phyloP scores from a whole-genome alignment of 192 early-diverging fungal genomes.

The Coemansia sp. region DNA sequence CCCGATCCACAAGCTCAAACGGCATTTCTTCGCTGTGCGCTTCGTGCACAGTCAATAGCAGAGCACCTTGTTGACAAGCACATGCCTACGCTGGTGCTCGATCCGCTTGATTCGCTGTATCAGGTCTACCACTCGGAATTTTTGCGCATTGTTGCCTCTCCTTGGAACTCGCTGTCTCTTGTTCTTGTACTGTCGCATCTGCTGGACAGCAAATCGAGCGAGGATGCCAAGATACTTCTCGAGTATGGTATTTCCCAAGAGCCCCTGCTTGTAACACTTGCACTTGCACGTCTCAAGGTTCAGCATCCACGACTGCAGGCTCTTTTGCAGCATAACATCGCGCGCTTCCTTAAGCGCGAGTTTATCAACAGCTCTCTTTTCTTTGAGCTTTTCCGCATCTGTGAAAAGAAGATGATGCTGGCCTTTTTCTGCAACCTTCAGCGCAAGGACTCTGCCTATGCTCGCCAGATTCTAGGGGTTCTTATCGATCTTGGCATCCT shows the following conservation, averaged over 20 bases:
- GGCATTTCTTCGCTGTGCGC: conserved; percentile 38
- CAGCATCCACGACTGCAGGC: conserved; percentile 56
- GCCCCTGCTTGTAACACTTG: conserved; percentile 52
- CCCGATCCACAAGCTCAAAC: conserved; percentile 46
- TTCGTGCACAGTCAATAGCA: conserved; percentile 25
- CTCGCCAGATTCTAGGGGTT: conserved; percentile 41
- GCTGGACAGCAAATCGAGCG: conserved; percentile 48
- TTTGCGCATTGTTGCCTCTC: conserved; percentile 44
- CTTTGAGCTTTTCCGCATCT: conserved; percentile 56
- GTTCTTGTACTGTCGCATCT: conserved; percentile 50
- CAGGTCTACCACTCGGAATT: conserved; percentile 46
- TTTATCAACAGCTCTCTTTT: conserved; percentile 38
- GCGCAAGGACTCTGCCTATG: conserved; percentile 44
- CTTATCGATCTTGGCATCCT: conserved; percentile 47
- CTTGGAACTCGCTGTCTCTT: conserved; percentile 57
- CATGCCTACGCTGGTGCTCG: conserved; percentile 40
- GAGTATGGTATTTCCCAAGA: conserved; percentile 45
- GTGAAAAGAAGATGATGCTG: conserved; percentile 52
- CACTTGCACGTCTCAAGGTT: conserved; percentile 52
- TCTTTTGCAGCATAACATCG: conserved; percentile 52
- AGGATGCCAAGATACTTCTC: conserved; percentile 45
- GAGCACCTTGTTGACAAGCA: conserved; percentile 46
- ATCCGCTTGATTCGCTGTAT: conserved; percentile 52
- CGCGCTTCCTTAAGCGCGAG: conserved; percentile 49
- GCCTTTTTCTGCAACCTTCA: conserved; percentile 54